Conservation (phyloP, 2,329 filamentous ascomycete species). For the Penicillium carneum region DNA sequence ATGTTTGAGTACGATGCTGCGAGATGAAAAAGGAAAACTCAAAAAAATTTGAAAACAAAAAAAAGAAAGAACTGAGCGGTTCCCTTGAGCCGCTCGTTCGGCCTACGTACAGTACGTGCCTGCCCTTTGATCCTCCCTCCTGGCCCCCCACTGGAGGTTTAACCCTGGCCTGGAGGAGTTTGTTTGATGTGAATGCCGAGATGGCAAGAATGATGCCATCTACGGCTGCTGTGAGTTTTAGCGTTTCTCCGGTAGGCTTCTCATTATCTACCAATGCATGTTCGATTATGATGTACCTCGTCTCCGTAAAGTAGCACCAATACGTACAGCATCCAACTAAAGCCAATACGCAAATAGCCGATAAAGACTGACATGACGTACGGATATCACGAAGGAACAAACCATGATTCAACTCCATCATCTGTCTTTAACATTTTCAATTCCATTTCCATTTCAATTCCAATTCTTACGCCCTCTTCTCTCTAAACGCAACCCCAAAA, state of each 20-base stretch:
- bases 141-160: conserved; percentile 11
- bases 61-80: background rate
- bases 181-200: conserved; percentile 12
- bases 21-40: conserved; percentile 2
- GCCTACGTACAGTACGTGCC: conserved; percentile 31
- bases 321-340: background rate
- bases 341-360: background rate
- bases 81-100: background rate
- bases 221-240: conserved; percentile 31
- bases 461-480: conserved; percentile 37
- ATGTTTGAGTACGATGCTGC: conserved; percentile 20
- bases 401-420: background rate
- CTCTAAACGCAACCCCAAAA: conserved; percentile 74
- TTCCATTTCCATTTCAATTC: background rate
- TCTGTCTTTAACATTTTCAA: background rate
- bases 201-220: conserved; percentile 21
- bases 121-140: conserved; percentile 23
- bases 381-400: background rate
- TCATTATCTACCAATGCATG: conserved; percentile 9
- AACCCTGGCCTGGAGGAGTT: conserved; percentile 12
- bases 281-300: background rate
- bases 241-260: conserved; percentile 18
- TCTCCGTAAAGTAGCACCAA: background rate
- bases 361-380: background rate
- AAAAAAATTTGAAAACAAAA: background rate